Conservation (phyloP, 371 early-diverging fungal genomes). For the Mortierella sp. region DNA sequence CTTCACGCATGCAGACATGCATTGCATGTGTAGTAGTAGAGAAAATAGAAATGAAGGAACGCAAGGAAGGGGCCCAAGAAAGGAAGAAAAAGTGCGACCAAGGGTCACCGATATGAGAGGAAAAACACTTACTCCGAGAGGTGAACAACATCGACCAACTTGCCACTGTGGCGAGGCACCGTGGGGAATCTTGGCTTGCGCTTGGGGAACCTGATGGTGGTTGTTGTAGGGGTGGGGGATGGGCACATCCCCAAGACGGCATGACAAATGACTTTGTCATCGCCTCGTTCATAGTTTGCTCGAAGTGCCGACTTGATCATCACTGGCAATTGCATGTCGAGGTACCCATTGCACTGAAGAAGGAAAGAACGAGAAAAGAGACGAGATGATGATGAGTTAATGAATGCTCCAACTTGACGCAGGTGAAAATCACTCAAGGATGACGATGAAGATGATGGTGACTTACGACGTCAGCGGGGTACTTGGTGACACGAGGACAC, state of each 20-base stretch:
- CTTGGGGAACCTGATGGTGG: slow-evolving; percentile 65
- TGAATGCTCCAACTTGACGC: neutral
- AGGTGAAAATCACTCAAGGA: neutral
- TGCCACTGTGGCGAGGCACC: slow-evolving; percentile 48
- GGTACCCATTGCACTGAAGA: slow-evolving; percentile 45
- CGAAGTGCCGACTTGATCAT: slow-evolving; percentile 33
- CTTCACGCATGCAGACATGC: slow-evolving; percentile 1
- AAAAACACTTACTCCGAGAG: slow-evolving; percentile 60
- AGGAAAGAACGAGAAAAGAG: neutral
- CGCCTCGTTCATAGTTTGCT: slow-evolving; percentile 38
- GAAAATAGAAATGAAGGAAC: neutral
- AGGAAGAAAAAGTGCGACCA: neutral
- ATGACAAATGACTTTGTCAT: slow-evolving; percentile 49
- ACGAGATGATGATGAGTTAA: neutral
- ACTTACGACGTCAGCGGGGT: neutral
- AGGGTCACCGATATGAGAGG: neutral
- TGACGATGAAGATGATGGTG: neutral
- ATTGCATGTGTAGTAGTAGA: neutral
- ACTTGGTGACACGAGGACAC: neutral
- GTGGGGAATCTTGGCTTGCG: slow-evolving; percentile 60
- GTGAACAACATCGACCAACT: slow-evolving; percentile 67
- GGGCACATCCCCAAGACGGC: slow-evolving; percentile 42
- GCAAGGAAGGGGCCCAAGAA: neutral
- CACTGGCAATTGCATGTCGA: slow-evolving; percentile 47
- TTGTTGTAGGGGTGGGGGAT: slow-evolving; percentile 27